phyloP scores from a whole-genome alignment of 1,284 basidiomycete genomes.

The Fomitopsis schrenkii region DNA sequence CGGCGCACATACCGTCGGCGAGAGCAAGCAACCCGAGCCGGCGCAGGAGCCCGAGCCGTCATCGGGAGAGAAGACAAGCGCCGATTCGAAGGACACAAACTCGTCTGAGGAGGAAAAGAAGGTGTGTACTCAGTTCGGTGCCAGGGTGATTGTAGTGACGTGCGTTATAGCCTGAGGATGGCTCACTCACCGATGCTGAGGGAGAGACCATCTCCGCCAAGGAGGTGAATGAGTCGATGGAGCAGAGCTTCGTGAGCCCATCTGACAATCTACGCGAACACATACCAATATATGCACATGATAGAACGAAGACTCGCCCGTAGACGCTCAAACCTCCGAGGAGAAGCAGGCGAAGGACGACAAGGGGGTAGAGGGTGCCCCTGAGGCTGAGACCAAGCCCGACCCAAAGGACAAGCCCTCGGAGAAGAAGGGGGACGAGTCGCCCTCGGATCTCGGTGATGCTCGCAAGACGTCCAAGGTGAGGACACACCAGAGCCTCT shows the following conservation, averaged over 20 bases:
- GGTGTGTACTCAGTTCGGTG: not conserved
- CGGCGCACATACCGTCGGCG: not conserved
- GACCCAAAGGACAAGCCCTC: conserved; percentile 19
- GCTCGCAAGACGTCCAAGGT: conserved; percentile 14
- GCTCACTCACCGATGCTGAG: conserved; percentile 26
- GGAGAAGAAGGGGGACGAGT: conserved; percentile 11
- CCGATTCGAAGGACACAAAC: conserved; percentile 14
- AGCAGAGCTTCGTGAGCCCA: conserved; percentile 25
- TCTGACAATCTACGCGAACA: not conserved
- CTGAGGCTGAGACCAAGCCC: conserved; percentile 16
- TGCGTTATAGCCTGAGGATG: not conserved
- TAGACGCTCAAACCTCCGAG: conserved; percentile 17
- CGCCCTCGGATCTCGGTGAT: conserved; percentile 14
- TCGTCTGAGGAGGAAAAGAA: conserved; percentile 14
- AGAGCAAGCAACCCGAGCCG: conserved; percentile 29
- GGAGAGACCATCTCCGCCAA: conserved; percentile 28
- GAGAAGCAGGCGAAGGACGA: conserved; percentile 13
- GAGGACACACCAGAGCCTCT: not conserved
- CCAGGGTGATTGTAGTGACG: not conserved
- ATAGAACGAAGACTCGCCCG: conserved; percentile 13
- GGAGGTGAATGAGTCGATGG: conserved; percentile 32
- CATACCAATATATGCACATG: not conserved
- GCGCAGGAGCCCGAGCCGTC: conserved; percentile 19
- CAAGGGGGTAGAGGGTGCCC: conserved; percentile 15
- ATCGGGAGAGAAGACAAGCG: conserved; percentile 23